Evolutionary conservation across 306 rosid genomes (phyloP).

Genomic region (Ormosia semicastrata): DNA sequence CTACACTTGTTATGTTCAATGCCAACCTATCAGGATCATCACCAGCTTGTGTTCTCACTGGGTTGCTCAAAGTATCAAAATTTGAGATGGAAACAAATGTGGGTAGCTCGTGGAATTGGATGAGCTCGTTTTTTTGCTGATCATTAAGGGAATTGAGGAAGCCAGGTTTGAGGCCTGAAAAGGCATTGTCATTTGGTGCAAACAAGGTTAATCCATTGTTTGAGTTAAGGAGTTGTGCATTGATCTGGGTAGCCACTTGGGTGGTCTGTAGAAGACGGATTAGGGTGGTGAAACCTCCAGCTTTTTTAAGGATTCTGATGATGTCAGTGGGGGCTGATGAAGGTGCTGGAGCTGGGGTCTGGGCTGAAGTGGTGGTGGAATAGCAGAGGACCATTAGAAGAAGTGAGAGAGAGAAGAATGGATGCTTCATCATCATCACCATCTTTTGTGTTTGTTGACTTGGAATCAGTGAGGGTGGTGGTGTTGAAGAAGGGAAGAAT

Average conservation of each 20-base stretch:
- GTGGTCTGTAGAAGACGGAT: conserved; percentile 65
- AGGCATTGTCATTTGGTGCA: conserved; percentile 62
- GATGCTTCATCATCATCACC: conserved; percentile 28
- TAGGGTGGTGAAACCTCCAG: conserved; percentile 55
- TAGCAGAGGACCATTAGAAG: conserved; percentile 12
- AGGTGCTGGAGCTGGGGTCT: conserved; percentile 50
- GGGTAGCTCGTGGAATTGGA: conserved; percentile 62
- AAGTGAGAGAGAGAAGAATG: conserved; percentile 33
- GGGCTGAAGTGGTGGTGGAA: conserved; percentile 30
- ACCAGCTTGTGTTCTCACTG: conserved; percentile 73
- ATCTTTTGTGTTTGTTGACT: conserved; percentile 1
- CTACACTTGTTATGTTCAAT: conserved; percentile 58
- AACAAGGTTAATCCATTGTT: conserved; percentile 59
- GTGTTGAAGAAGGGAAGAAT: neutral
- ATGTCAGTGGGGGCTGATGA: conserved; percentile 60
- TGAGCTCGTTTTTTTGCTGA: conserved; percentile 58
- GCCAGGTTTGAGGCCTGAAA: conserved; percentile 55
- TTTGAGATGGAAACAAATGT: conserved; percentile 51
- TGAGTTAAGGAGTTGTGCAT: conserved; percentile 53
- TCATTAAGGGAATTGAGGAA: conserved; percentile 58
- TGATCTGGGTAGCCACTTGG: conserved; percentile 54
- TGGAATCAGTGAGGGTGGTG: neutral
- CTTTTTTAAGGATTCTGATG: conserved; percentile 57
- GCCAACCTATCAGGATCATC: conserved; percentile 50
- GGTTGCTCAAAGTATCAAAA: conserved; percentile 70